Conservation (phyloP, 305 asterid species). For the Fraxinus paxiana region DNA sequence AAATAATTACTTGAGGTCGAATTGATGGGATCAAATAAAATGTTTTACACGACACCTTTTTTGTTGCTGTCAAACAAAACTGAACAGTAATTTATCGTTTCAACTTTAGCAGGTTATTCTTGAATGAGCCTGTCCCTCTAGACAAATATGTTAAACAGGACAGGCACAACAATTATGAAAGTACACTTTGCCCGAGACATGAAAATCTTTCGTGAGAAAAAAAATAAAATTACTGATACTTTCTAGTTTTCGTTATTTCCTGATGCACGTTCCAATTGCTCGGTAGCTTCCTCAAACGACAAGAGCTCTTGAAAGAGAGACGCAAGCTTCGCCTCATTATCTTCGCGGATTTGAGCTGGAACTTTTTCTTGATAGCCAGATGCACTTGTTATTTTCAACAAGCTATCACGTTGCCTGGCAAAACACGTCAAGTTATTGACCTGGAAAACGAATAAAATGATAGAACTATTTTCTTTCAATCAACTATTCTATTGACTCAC, state of each 20-base stretch:
- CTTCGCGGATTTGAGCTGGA: conserved; percentile 54
- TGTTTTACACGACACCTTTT: neutral
- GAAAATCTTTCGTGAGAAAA: neutral
- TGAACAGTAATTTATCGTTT: neutral
- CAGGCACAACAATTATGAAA: neutral
- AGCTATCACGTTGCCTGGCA: conserved; percentile 68
- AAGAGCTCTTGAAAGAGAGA: conserved; percentile 51
- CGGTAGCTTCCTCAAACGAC: conserved; percentile 56
- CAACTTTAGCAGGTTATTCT: neutral
- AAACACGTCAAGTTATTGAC: neutral
- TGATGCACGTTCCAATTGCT: conserved; percentile 41
- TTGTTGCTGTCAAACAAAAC: neutral
- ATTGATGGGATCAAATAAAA: neutral
- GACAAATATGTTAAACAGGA: neutral
- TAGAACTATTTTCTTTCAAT: neutral
- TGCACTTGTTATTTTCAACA: conserved; percentile 54
- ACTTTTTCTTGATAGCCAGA: conserved; percentile 76
- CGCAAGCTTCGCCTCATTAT: conserved; percentile 49
- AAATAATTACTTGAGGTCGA: neutral
- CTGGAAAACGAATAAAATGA: conserved; percentile 2
- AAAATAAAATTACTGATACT: neutral
- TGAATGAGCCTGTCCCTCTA: neutral
- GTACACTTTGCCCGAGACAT: neutral
- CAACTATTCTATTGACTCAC: conserved; percentile 34
- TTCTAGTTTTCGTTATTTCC: neutral